Base-by-base conservation (phyloP, 1,139 yeast species). In the Kurtzmaniella natalensis region DNA sequence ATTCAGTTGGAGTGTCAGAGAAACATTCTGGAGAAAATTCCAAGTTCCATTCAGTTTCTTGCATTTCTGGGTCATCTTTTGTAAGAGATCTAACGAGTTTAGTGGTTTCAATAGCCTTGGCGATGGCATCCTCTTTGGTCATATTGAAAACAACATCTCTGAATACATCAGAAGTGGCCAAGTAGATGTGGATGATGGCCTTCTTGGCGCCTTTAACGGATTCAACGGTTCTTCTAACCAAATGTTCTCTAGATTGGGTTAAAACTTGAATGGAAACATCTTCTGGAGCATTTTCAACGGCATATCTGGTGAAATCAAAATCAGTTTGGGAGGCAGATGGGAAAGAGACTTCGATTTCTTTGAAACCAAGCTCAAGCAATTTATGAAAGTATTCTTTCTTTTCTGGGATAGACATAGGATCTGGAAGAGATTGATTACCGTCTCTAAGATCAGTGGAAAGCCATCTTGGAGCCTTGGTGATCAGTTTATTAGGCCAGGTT, bases 281-380 rank as follows among this genome's bases (percentile, higher is more conserved):
- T 13, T 54, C 68, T 1, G 75, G 75, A 1, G 69, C 65, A 42
- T 63, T 63, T 47, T 67, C 70, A 31, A 69, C 69, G 1, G 74
- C 72, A 44, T 61, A 69, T 32, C 72, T 52, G 27, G 75, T 69
- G 49, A 69, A 69, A 47, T 69, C 74, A 42, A 69, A 69, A 50
- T 69, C 75, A 6, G 69, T 65, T 45, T 69, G 74, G 3, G 72
- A 66, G 4, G 75, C 75, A 14, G 70, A 61, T 2, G 75, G 75
- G 46, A 69, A 69, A 7, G 72, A 57, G 16, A 69, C 75, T 46
- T 69, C 75, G 38, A 69, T 69, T 44, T 69, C 75, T 43, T 69
- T 69, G 51, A 68, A 69, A 1, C 75, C 75, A 35, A 69, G 50
- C 22, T 66, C 71, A 13, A 69, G 51, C 35, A 69, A 57, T 47